phyloP scores from a whole-genome alignment of 2,329 filamentous ascomycete species.

The Dryadomyces quercus-mongolicae region DNA sequence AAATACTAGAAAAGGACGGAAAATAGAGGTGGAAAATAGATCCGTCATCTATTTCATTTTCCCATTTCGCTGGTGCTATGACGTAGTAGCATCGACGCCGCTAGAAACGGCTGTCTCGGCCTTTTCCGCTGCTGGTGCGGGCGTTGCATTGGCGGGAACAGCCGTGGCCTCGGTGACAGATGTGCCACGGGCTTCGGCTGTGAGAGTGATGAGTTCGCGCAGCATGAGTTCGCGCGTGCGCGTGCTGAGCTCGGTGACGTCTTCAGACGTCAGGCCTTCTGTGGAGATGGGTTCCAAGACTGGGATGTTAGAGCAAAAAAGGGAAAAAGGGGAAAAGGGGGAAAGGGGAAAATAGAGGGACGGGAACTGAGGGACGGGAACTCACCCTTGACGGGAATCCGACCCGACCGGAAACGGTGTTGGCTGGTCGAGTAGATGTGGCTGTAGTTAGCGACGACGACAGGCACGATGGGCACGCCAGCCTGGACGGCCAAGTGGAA shows the following conservation, averaged over 20 bases:
- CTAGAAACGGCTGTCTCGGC: conserved; percentile 3
- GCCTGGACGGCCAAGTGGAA: conserved; percentile 95
- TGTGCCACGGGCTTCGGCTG: conserved; percentile 27
- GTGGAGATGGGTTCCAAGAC: conserved; percentile 76
- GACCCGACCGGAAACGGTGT: conserved; percentile 53
- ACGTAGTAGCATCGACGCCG: conserved; percentile 5
- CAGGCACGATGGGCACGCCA: conserved; percentile 81
- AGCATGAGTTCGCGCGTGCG: conserved; percentile 67
- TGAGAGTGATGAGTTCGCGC: conserved; percentile 44
- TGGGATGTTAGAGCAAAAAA: conserved; percentile 18
- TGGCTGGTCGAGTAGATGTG: conserved; percentile 55
- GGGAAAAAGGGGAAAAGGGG: background rate
- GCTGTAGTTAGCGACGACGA: conserved; percentile 71
- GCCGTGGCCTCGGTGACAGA: background rate
- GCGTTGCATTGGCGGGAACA: conserved; percentile 1
- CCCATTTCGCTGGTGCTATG: conserved; percentile 8
- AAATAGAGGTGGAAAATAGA: too few species aligned
- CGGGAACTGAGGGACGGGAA: background rate
- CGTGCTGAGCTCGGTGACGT: conserved; percentile 63
- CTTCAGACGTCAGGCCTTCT: conserved; percentile 55
- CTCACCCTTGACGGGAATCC: conserved; percentile 63
- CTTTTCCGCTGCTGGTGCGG: too few species aligned
- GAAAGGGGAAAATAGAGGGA: background rate
- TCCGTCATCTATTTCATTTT: background rate
- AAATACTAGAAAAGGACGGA: too few species aligned